Evolutionary conservation across 495 filamentous ascomycete species (phyloP).

Genomic region (Umbilicaria muhlenbergii): DNA sequence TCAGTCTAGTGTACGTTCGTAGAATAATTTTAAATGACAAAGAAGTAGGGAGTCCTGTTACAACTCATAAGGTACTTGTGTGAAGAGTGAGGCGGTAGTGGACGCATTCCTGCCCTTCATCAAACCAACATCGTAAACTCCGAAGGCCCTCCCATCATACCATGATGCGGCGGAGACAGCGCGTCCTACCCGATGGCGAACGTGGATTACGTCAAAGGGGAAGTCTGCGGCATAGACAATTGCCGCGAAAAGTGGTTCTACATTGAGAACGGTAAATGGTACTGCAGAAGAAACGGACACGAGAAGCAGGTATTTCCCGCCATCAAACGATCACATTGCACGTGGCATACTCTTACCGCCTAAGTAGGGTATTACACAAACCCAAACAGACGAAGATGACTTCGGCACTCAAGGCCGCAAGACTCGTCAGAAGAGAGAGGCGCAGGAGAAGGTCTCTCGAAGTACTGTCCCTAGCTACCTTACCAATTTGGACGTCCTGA

Average conservation of each 20-base stretch:
- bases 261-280: constrained; percentile 49
- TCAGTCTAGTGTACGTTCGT: too few species aligned
- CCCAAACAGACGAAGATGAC: constrained; percentile 51
- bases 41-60: too few species aligned
- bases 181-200: too few species aligned
- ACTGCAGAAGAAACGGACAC: constrained; percentile 50
- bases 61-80: too few species aligned
- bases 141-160: too few species aligned
- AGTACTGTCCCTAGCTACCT: constrained; percentile 19
- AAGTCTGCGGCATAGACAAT: constrained; percentile 45
- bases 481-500: constrained; percentile 6
- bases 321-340: constrained; percentile 1
- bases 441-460: constrained; percentile 31
- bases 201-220: constrained; percentile 41
- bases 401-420: constrained; percentile 51
- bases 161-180: too few species aligned
- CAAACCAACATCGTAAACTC: too few species aligned
- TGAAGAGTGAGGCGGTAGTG: too few species aligned
- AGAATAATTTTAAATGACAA: too few species aligned
- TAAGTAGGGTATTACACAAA: constrained; percentile 17
- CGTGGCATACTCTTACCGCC: background rate
- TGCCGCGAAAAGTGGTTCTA: constrained; percentile 46
- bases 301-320: constrained; percentile 33
- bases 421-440: constrained; percentile 36
- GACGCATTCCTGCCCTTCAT: too few species aligned